These are phyloP conservation scores for Trichoderma endophyticum DNA, from an alignment of 2,329 filamentous ascomycete genomes.

Conservation along the genomic window DNA sequence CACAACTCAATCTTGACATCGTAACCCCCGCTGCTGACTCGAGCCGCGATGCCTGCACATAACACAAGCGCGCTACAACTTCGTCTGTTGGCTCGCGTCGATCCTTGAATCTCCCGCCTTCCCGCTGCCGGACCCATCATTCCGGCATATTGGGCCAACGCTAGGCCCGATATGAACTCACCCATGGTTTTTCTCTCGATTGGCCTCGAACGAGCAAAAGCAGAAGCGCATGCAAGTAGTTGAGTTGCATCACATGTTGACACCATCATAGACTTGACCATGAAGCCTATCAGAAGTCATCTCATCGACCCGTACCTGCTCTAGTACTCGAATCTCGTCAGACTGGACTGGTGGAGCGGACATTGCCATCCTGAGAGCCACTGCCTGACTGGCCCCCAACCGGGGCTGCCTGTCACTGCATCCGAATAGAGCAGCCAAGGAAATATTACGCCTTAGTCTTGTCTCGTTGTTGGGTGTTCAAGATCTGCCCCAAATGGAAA, in stretches of 20 bases:
- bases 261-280: not conserved
- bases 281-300: not conserved
- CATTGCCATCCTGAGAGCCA: not conserved
- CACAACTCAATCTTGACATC: not conserved
- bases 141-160: constrained; percentile 9
- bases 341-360: not conserved
- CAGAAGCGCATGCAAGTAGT: not conserved
- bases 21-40: not conserved
- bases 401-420: not conserved
- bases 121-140: constrained; percentile 13
- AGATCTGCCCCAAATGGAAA: not conserved
- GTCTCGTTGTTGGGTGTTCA: not conserved
- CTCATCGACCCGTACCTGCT: not conserved
- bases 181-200: not conserved
- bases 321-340: not conserved
- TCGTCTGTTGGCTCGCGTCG: not conserved
- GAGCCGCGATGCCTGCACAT: not conserved
- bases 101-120: constrained; percentile 11
- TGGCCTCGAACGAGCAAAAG: not conserved
- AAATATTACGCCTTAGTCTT: not conserved
- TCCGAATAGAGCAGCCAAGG: not conserved
- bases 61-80: not conserved
- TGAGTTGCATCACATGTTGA: not conserved
- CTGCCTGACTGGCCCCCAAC: not conserved
- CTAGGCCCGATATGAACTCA: not conserved